Conservation (phyloP, 148 eudicot genomes). For the Amaranthus cruentus region DNA sequence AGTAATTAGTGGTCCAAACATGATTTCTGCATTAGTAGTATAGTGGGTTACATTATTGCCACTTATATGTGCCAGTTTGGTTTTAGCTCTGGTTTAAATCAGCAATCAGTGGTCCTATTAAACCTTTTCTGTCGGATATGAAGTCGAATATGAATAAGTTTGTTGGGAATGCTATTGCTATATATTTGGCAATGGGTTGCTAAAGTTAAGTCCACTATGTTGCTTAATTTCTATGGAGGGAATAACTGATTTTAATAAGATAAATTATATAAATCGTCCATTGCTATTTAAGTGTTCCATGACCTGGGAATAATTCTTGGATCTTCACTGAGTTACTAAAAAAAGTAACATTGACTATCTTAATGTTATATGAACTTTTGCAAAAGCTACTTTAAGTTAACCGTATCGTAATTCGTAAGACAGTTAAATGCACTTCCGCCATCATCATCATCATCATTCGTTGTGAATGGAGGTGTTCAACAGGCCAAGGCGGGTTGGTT, state of each 20-base stretch:
- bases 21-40: slow-evolving; percentile 7
- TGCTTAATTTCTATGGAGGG: slow-evolving; percentile 18
- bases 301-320: slow-evolving; percentile 6
- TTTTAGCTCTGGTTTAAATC: slow-evolving; percentile 18
- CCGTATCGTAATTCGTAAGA: not conserved
- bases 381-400: slow-evolving; percentile 3
- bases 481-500: not conserved
- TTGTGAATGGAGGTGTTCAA: not conserved
- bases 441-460: no score
- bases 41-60: slow-evolving; percentile 27
- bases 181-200: slow-evolving; percentile 19
- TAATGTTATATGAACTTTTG: not conserved
- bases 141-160: slow-evolving; percentile 20
- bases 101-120: slow-evolving; percentile 12
- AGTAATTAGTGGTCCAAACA: slow-evolving; percentile 3
- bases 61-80: slow-evolving; percentile 18
- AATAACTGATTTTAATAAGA: slow-evolving; percentile 17
- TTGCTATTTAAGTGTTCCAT: slow-evolving; percentile 16
- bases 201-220: slow-evolving; percentile 31
- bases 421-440: not conserved
- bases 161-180: slow-evolving; percentile 10
- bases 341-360: slow-evolving; percentile 1
- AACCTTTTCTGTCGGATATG: slow-evolving; percentile 7
- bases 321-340: slow-evolving; percentile 14
- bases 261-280: slow-evolving; percentile 15